Evolutionary conservation across 148 eudicot genomes (phyloP), one percentile per base, ranked within the genome.

Genomic region (Rhododendron molle): DNA sequence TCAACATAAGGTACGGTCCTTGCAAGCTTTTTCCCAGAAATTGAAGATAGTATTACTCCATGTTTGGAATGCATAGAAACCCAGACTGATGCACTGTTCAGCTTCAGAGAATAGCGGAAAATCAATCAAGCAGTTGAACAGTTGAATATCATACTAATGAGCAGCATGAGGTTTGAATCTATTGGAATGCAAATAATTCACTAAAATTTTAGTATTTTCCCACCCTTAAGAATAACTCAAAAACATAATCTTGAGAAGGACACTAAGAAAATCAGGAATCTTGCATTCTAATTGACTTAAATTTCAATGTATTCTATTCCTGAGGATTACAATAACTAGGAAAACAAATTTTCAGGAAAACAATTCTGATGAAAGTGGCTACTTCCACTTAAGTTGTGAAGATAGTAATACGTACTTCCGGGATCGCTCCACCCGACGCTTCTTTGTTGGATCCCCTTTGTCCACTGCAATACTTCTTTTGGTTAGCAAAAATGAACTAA

Each of bases 351-450:
- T 7, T 13, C 13, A 71, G 14, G 62, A 71, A 20, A 16, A 47
- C 1, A 67, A 8, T 44, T 18, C 49, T 43, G 40, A 73, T 72
- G 21, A 40, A 28, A 81, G 62, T 20, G 7, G 9, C 49, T 44
- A 77, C 52, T 77, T 26, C 36, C 28, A 3, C 32, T 52, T 21
- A 71, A 36, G 46, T 82, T 56, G 23, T 32, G 6, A 56, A 72
- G 47, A 72, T 32, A 34, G 67, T 60, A 54, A 47, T 88, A 86
- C 93, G 4, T 92, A 92, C 93, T 92, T 92, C 44, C 92, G 85
- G 10, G 93, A 92, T 28, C 93, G 85, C 80, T 92, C 93, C 85
- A 92, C 93, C 86, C 93, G 88, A 30, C 93, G 92, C 86, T 90
- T 92, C 87, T 92, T 92, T 60, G 92, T 90, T 7, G 93, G 92